Conservation (phyloP, 139 green algal genomes). For the Asterochloris sp. region DNA sequence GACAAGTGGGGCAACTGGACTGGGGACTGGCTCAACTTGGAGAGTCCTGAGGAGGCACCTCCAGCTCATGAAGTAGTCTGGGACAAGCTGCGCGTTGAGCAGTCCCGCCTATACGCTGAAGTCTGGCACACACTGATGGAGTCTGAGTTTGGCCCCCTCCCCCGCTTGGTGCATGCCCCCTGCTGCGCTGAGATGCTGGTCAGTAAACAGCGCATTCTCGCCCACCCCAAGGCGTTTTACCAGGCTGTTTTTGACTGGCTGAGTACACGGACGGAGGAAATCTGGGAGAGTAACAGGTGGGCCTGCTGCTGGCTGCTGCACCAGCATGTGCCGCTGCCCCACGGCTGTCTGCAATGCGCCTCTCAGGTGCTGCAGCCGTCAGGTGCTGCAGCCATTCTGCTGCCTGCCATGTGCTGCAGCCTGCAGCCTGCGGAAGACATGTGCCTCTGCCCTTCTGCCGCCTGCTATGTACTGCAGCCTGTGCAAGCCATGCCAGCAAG, state of each 20-base stretch:
- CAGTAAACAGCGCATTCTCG: constrained; percentile 16
- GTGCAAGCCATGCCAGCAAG: not conserved
- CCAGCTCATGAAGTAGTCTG: constrained; percentile 11
- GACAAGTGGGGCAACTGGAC: constrained; percentile 18
- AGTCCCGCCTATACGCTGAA: constrained; percentile 9
- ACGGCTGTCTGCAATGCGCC: too few relatives aligned
- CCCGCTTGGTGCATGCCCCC: constrained; percentile 9
- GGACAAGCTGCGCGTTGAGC: constrained; percentile 14
- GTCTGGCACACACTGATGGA: constrained; percentile 19
- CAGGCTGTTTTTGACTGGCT: not conserved
- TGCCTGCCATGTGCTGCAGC: too few relatives aligned
- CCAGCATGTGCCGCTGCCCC: too few relatives aligned
- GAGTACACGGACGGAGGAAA: not conserved
- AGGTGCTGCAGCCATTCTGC: too few relatives aligned
- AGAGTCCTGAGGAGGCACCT: constrained; percentile 2
- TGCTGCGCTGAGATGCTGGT: constrained; percentile 32
- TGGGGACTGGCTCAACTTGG: constrained; percentile 9
- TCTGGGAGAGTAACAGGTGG: too few relatives aligned
- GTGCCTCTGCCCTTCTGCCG: not conserved
- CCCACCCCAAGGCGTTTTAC: constrained; percentile 11
- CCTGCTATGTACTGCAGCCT: too few relatives aligned
- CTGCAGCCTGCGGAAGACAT: too few relatives aligned
- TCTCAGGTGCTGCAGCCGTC: too few relatives aligned
- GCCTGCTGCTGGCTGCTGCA: not conserved
- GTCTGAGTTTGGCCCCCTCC: constrained; percentile 15